These are phyloP conservation scores for Fusarium sp. DNA, from an alignment of 2,329 filamentous ascomycete species.

Conservation along the genomic window DNA sequence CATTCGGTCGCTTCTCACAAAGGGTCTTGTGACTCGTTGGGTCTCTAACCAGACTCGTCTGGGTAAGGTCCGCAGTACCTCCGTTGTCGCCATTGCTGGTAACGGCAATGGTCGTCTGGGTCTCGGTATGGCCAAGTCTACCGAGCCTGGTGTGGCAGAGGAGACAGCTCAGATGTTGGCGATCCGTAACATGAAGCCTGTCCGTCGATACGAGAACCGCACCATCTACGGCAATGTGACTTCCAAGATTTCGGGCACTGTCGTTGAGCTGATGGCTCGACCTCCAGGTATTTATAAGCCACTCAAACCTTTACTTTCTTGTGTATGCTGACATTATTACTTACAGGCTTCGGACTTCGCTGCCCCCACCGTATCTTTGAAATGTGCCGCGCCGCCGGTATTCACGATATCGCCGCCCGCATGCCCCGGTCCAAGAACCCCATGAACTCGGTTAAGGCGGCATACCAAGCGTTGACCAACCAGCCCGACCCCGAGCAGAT, in stretches of 20 bases:
- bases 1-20: constrained; percentile 70
- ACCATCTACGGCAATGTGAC: constrained; percentile 90
- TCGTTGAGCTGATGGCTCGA: constrained; percentile 83
- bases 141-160: constrained; percentile 75
- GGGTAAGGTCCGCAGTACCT: constrained; percentile 86
- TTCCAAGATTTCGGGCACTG: constrained; percentile 87
- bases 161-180: constrained; percentile 83
- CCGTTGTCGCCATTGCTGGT: constrained; percentile 84
- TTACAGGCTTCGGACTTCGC: constrained; percentile 89
- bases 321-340: background rate
- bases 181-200: constrained; percentile 92
- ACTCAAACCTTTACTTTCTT: background rate
- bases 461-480: constrained; percentile 82
- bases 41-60: constrained; percentile 96
- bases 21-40: constrained; percentile 77
- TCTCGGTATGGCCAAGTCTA: constrained; percentile 89
- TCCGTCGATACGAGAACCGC: constrained; percentile 88
- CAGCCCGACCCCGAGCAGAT: constrained; percentile 92
- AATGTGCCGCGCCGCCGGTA: constrained; percentile 87
- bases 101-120: constrained; percentile 89
- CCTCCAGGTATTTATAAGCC: constrained; percentile 78
- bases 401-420: constrained; percentile 85
- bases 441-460: constrained; percentile 97
- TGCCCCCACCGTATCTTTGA: constrained; percentile 94
- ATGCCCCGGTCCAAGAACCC: constrained; percentile 91